A percentile compares a stretch with the other conserved stretches of the same genome.
Evolutionary conservation across 441 rosid genomes (phyloP).

Genomic region (Croton setiger): DNA sequence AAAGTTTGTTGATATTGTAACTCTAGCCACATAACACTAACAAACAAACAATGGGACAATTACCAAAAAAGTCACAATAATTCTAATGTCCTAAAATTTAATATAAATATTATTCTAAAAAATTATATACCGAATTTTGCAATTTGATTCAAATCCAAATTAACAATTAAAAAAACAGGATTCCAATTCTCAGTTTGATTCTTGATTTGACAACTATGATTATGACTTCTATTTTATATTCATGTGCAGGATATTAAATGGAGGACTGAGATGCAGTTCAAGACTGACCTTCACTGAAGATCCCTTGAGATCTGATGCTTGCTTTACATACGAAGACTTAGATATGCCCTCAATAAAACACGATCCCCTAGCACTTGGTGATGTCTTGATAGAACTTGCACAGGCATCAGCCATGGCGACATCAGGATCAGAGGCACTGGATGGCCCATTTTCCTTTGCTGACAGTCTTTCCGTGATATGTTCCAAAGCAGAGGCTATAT

Average conservation of each 20-base stretch:
- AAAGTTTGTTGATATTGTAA: too few species aligned
- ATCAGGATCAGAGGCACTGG: constrained; percentile 72
- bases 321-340: constrained; percentile 80
- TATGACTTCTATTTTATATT: background rate
- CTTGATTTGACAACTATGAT: background rate
- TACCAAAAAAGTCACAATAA: too few species aligned
- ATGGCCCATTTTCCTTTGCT: constrained; percentile 81
- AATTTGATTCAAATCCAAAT: too few species aligned
- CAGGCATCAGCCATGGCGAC: constrained; percentile 91
- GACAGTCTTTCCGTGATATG: constrained; percentile 77
- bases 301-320: constrained; percentile 84
- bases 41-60: too few species aligned
- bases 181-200: too few species aligned
- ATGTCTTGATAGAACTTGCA: constrained; percentile 58
- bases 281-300: constrained; percentile 86
- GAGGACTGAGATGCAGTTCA: constrained; percentile 7
- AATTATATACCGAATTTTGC: too few species aligned
- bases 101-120: too few species aligned
- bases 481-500: constrained; percentile 73
- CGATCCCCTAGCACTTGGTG: constrained; percentile 58
- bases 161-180: too few species aligned
- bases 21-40: too few species aligned
- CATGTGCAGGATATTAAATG: background rate
- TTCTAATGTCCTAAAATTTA: too few species aligned
- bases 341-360: constrained; percentile 93